Conservation (phyloP, 2,329 filamentous ascomycete genomes). For the Zymoseptoria crescenta region DNA sequence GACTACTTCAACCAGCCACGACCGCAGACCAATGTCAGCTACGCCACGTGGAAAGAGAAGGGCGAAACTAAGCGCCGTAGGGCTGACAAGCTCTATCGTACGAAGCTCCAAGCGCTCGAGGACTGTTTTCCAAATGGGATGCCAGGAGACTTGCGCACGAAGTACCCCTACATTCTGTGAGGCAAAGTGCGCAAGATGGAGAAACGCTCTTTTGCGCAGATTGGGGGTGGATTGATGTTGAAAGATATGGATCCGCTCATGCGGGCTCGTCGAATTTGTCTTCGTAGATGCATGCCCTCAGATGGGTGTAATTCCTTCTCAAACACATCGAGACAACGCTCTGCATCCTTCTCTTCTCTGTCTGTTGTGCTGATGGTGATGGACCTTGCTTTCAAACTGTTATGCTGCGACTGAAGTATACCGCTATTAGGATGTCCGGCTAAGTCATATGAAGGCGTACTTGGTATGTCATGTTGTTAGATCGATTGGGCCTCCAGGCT, state of each 20-base stretch:
- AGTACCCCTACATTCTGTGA: slow-evolving; percentile 1
- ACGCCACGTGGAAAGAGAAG: slow-evolving; percentile 4
- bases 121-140: slow-evolving; percentile 1
- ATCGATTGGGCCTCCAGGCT: no score
- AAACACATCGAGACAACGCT: no score
- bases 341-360: no score
- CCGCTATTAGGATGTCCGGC: no score
- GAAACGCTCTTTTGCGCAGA: background rate
- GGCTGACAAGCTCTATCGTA: slow-evolving; percentile 14
- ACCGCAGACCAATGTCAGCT: slow-evolving; percentile 7
- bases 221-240: background rate
- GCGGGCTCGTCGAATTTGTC: no score
- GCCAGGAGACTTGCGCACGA: slow-evolving; percentile 1
- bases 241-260: background rate
- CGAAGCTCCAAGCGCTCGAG: slow-evolving; percentile 10
- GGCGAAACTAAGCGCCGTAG: slow-evolving; percentile 10
- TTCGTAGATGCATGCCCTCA: no score
- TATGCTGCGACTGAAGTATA: no score
- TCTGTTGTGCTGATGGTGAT: no score
- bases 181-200: background rate
- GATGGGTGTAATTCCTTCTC: no score
- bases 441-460: no score
- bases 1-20: slow-evolving; percentile 3
- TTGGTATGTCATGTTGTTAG: no score
- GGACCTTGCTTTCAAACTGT: no score